Evolutionary conservation across 805 yeast genomes (phyloP), one percentile per base, ranked within the genome.

Genomic region (Ogataea saltuana): DNA sequence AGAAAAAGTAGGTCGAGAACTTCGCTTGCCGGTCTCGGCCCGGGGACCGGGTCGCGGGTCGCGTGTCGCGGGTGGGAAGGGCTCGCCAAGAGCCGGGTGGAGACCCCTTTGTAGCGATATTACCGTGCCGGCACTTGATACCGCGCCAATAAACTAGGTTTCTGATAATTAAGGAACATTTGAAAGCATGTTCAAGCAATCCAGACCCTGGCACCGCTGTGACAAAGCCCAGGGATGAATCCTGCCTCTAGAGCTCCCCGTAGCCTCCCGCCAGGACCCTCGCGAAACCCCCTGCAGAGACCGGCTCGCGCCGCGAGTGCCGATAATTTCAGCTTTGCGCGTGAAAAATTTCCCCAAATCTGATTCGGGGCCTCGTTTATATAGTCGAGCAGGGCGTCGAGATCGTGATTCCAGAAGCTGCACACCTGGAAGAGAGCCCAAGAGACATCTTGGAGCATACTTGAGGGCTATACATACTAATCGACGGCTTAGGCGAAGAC

Each of bases 281-380:
- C 12, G 28, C n/a, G 28, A 6, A 10, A 25, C 12, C 12, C 28
- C 12, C n/a, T 10, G n/a, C 12, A 22, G 13, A 10, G 6, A 10
- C 12, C 28, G 28, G 13, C 13, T 13, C 28, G 28, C 28, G 41
- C 38, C 38, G 38, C 38, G 38, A 10, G 6, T 22, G 36, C 38
- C 38, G 38, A 34, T 34, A 33, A 22, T 18, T 12, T 22, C 18
- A 22, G 23, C n/a, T n/a, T n/a, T n/a, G n/a, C n/a, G n/a, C n/a
- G n/a, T 22, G 29, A 34, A 34, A 34, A 34, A 34, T 16, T 34
- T 34, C 38, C 38, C 38, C 38, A 25, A 34, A 34, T 34, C 38
- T 34, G 38, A 34, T 23, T 34, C 20, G 21, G 28, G 16, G 28
- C 28, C 38, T 34, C 25, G 25, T 34, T 22, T 13, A 25, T 34